Conservation (phyloP, 345 rosid genomes). For the Citrus mangshanensis region DNA sequence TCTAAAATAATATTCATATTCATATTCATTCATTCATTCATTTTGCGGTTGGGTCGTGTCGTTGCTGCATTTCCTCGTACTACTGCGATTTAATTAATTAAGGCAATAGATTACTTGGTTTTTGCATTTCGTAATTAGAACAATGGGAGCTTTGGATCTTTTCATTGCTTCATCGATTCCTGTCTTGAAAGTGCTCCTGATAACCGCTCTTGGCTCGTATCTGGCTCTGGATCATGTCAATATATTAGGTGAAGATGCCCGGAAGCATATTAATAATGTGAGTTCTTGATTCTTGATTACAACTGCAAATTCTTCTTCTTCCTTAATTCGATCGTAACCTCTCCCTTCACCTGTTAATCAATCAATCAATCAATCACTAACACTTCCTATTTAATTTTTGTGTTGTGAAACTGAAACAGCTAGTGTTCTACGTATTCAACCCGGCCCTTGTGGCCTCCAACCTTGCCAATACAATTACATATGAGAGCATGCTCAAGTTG, state of each 20-base stretch:
- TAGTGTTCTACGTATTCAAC: constrained; percentile 57
- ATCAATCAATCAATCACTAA: neutral
- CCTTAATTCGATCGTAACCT: too few species aligned
- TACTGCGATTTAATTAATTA: too few species aligned
- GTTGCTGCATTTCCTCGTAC: too few species aligned
- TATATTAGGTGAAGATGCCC: constrained; percentile 45
- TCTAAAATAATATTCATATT: too few species aligned
- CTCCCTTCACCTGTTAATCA: neutral
- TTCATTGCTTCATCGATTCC: constrained; percentile 58
- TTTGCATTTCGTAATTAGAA: neutral
- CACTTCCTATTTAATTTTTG: neutral
- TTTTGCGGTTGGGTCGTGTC: too few species aligned
- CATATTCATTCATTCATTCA: too few species aligned
- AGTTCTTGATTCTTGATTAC: neutral
- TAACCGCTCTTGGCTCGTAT: constrained; percentile 55
- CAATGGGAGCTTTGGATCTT: constrained; percentile 53
- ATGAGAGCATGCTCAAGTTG: constrained; percentile 47
- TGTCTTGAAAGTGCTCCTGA: constrained; percentile 47
- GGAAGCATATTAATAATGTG: constrained; percentile 59
- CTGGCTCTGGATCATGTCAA: constrained; percentile 52
- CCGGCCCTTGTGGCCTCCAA: constrained; percentile 56
- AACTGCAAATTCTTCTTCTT: neutral
- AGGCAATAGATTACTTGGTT: too few species aligned
- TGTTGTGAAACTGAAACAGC: constrained; percentile 22
- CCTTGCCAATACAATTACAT: constrained; percentile 48